Conservation (phyloP, 2,329 filamentous ascomycete genomes). For the Orbilia quercus region DNA sequence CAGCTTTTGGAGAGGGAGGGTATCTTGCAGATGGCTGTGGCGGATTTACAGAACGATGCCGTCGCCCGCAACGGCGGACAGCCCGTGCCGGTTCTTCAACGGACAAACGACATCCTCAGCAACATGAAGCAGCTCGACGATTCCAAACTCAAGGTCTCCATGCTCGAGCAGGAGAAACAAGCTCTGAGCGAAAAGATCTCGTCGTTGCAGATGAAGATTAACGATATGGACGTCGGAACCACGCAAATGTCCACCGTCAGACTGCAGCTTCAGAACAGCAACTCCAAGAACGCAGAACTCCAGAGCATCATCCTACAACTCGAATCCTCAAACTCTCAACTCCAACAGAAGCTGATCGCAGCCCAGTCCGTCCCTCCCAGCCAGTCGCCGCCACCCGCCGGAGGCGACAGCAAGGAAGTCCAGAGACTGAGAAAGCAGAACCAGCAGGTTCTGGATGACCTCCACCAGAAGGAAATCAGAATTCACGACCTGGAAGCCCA, state of each 20-base stretch:
- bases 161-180: constrained; percentile 55
- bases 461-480: constrained; percentile 54
- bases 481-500: constrained; percentile 52
- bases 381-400: constrained; percentile 41
- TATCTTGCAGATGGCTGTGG: constrained; percentile 45
- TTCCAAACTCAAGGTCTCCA: constrained; percentile 44
- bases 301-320: constrained; percentile 48
- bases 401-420: constrained; percentile 35
- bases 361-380: constrained; percentile 38
- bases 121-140: constrained; percentile 55
- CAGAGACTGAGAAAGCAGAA: constrained; percentile 52
- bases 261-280: constrained; percentile 50
- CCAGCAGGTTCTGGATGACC: constrained; percentile 44
- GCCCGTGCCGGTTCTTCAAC: constrained; percentile 34
- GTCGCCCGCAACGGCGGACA: constrained; percentile 42
- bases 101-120: constrained; percentile 47
- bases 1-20: constrained; percentile 42
- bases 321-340: constrained; percentile 33
- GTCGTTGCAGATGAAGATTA: constrained; percentile 45
- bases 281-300: constrained; percentile 46
- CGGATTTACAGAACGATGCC: constrained; percentile 47
- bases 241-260: constrained; percentile 40
- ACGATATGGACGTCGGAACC: constrained; percentile 40
- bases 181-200: constrained; percentile 43
- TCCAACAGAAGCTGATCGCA: constrained; percentile 40